Evolutionary conservation across 345 rosid genomes (phyloP).

Genomic region (Euphorbia peplus): DNA sequence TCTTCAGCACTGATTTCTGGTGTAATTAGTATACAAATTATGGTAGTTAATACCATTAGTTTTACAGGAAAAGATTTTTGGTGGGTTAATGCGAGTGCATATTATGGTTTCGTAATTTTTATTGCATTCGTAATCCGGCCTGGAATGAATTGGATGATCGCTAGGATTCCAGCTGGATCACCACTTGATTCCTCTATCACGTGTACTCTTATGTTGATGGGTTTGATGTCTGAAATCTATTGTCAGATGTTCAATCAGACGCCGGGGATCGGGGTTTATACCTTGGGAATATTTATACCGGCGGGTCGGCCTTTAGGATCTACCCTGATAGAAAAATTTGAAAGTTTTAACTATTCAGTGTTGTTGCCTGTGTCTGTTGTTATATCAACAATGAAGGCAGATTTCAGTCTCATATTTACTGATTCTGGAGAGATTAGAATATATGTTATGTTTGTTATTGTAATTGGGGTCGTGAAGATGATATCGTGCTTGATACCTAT

Average conservation of each 20-base stretch:
- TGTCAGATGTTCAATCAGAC: conserved; percentile 7
- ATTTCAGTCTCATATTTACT: conserved; percentile 5
- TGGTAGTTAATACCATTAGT: too few species aligned
- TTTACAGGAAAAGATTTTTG: not conserved
- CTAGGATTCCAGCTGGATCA: conserved; percentile 29
- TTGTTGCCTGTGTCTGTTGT: conserved; percentile 32
- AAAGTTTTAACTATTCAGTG: conserved; percentile 18
- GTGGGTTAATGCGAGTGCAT: not conserved
- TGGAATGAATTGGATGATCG: conserved; percentile 32
- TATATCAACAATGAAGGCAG: conserved; percentile 24
- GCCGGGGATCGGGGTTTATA: conserved; percentile 22
- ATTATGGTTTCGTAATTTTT: not conserved
- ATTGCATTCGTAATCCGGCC: conserved; percentile 21
- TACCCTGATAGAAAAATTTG: conserved; percentile 28
- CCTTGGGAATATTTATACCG: conserved; percentile 40
- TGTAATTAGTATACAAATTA: too few species aligned
- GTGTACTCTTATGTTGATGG: conserved; percentile 11
- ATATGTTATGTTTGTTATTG: not conserved
- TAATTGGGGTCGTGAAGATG: not conserved
- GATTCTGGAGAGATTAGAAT: not conserved
- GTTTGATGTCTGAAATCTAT: conserved; percentile 10
- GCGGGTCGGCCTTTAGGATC: conserved; percentile 47
- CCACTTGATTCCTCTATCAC: conserved; percentile 19
- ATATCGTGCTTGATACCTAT: conserved; percentile 3
- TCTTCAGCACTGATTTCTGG: not conserved